Conservation (phyloP, 2,329 filamentous ascomycete genomes). For the Fusarium sulawesiense region DNA sequence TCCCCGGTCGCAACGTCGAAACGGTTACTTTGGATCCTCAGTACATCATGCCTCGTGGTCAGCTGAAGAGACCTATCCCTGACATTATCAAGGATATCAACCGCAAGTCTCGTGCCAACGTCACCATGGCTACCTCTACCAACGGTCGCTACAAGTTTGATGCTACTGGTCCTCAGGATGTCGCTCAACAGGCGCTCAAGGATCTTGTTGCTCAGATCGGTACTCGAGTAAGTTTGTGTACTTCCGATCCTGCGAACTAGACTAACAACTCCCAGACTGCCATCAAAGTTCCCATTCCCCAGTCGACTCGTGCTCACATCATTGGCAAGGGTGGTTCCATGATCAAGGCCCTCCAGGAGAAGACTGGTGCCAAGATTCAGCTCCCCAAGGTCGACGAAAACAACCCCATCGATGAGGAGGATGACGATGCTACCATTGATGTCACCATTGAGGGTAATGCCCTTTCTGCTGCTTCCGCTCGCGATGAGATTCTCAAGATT, state of each 20-base stretch:
- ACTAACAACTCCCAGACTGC: slow-evolving; percentile 54
- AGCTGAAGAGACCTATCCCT: slow-evolving; percentile 85
- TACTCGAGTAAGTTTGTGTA: slow-evolving; percentile 71
- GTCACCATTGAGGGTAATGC: slow-evolving; percentile 92
- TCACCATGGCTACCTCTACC: slow-evolving; percentile 80
- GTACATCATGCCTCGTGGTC: slow-evolving; percentile 78
- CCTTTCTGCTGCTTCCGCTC: slow-evolving; percentile 85
- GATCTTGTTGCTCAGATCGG: slow-evolving; percentile 91
- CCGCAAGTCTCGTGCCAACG: slow-evolving; percentile 86
- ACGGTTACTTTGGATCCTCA: slow-evolving; percentile 78
- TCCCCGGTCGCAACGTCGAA: slow-evolving; percentile 87
- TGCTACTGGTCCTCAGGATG: slow-evolving; percentile 83
- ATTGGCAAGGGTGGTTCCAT: slow-evolving; percentile 92
- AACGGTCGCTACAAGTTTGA: slow-evolving; percentile 83
- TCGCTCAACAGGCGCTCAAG: slow-evolving; percentile 87
- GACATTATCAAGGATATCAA: slow-evolving; percentile 94
- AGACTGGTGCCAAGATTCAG: slow-evolving; percentile 89
- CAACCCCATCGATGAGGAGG: slow-evolving; percentile 69
- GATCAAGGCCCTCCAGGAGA: slow-evolving; percentile 89
- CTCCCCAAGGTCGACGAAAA: slow-evolving; percentile 83
- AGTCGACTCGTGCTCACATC: slow-evolving; percentile 86
- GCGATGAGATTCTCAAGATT: slow-evolving; percentile 86
- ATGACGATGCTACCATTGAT: slow-evolving; percentile 86
- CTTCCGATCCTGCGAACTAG: not conserved
- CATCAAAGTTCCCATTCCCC: slow-evolving; percentile 83